Evolutionary conservation across 192 early-diverging fungal species (phyloP).

Genomic region (Entophlyctis luteolus): DNA sequence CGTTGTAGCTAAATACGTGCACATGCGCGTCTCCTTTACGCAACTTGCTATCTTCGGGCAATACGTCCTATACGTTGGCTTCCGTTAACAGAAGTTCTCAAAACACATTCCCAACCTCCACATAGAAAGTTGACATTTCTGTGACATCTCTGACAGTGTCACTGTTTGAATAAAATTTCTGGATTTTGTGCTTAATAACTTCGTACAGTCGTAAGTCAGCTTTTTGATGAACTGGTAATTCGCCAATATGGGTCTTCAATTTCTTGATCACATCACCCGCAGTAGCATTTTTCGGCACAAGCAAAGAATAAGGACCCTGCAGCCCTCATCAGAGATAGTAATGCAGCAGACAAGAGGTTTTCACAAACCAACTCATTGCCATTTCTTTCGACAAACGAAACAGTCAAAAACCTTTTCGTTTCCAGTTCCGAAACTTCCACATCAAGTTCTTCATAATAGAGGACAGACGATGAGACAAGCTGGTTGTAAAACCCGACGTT

Average conservation of each 20-base stretch:
- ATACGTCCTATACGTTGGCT: conserved; percentile 7
- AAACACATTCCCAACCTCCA: no score
- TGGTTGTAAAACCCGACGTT: conserved; percentile 24
- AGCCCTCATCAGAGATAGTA: no score
- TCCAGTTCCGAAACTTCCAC: conserved; percentile 79
- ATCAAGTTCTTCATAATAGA: conserved; percentile 84
- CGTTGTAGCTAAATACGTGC: conserved; percentile 74
- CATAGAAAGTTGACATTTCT: conserved; percentile 50
- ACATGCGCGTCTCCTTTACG: conserved; percentile 16
- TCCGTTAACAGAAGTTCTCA: no score
- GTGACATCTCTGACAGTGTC: conserved; percentile 50
- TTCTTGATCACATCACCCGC: conserved; percentile 41
- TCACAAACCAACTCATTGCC: conserved; percentile 64
- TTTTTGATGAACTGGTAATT: conserved; percentile 13
- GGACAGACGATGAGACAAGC: conserved; percentile 32
- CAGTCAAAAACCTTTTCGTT: conserved; percentile 65
- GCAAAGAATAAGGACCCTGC: conserved; percentile 57
- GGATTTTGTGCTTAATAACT: conserved; percentile 47
- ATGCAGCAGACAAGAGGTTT: no score
- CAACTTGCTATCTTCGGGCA: conserved; percentile 18
- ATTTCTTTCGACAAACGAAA: conserved; percentile 62
- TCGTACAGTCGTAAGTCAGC: conserved; percentile 58
- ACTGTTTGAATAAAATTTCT: conserved; percentile 32
- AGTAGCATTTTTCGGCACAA: conserved; percentile 59
- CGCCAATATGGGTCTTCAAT: conserved; percentile 39